Evolutionary conservation across 345 rosid genomes (phyloP).

Genomic region (Salix suchowensis): DNA sequence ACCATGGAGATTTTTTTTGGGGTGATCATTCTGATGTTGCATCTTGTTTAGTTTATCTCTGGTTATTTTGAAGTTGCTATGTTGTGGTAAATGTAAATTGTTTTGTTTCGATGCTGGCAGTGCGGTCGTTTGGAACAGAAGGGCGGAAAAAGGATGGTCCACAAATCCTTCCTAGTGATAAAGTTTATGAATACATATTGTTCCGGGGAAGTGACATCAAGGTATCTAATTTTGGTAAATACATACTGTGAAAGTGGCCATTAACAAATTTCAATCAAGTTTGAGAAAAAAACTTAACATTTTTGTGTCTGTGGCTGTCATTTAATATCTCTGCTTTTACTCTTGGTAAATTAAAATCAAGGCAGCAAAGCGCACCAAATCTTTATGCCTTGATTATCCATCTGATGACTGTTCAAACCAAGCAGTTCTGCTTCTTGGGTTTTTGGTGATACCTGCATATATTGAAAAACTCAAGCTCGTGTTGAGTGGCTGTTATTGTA

Average conservation of each 20-base stretch:
- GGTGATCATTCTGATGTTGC: neutral
- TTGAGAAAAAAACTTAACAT: neutral
- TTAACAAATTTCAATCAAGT: neutral
- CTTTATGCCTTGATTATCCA: neutral
- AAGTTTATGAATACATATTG: slow-evolving; percentile 60
- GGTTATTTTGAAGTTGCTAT: neutral
- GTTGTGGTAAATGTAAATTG: too few relatives aligned
- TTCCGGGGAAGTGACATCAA: slow-evolving; percentile 68
- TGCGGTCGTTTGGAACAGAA: slow-evolving; percentile 74
- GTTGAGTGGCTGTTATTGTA: too few relatives aligned
- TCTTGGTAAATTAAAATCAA: neutral
- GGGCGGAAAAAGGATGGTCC: slow-evolving; percentile 67
- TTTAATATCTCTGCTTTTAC: neutral
- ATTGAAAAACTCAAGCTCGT: too few relatives aligned
- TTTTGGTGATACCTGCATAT: too few relatives aligned
- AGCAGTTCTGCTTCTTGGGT: neutral
- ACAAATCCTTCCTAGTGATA: slow-evolving; percentile 55
- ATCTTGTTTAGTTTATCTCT: neutral
- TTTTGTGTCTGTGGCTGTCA: neutral
- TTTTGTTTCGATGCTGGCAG: slow-evolving; percentile 27
- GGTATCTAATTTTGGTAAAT: slow-evolving; percentile 26
- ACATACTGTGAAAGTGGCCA: neutral
- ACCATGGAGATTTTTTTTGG: neutral
- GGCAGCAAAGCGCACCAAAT: neutral
- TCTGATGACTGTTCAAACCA: neutral